Conservation (phyloP, 2,329 filamentous ascomycete genomes). For the Verticillium tricorpus region DNA sequence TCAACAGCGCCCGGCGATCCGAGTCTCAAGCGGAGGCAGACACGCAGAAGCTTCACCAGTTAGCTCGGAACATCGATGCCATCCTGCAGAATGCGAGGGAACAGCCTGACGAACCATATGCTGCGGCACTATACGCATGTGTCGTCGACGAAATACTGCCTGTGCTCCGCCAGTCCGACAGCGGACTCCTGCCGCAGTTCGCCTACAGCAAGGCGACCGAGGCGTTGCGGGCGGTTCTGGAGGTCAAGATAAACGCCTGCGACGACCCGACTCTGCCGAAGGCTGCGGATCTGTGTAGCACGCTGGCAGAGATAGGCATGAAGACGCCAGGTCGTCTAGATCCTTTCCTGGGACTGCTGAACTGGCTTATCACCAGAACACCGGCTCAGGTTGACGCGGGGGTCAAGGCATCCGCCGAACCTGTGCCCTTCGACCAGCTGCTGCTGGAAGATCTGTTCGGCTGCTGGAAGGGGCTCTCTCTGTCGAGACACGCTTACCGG, state of each 20-base stretch:
- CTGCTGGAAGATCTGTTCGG: constrained; percentile 23
- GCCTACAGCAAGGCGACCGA: background rate
- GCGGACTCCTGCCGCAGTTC: background rate
- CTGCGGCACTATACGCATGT: background rate
- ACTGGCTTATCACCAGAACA: background rate
- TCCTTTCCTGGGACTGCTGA: constrained; percentile 3
- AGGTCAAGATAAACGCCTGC: constrained; percentile 3
- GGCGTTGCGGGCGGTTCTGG: constrained; percentile 1
- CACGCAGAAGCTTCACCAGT: background rate
- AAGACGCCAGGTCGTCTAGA: constrained; percentile 4
- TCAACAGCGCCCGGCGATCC: constrained; percentile 4
- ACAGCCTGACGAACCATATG: background rate
- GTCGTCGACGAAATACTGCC: constrained; percentile 6
- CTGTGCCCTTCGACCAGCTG: background rate
- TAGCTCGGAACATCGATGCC: constrained; percentile 4
- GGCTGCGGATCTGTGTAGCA: constrained; percentile 6
- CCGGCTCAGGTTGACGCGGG: background rate
- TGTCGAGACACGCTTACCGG: constrained; percentile 17
- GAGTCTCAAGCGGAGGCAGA: background rate
- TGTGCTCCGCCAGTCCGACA: background rate
- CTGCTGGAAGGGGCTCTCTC: constrained; percentile 32
- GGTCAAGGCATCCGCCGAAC: background rate
- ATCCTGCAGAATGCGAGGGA: constrained; percentile 1
- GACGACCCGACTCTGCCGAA: constrained; percentile 2
- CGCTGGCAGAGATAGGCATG: constrained; percentile 3